Evolutionary conservation across 139 green algal genomes (phyloP).

Genomic region (Chlorella sorokiniana): DNA sequence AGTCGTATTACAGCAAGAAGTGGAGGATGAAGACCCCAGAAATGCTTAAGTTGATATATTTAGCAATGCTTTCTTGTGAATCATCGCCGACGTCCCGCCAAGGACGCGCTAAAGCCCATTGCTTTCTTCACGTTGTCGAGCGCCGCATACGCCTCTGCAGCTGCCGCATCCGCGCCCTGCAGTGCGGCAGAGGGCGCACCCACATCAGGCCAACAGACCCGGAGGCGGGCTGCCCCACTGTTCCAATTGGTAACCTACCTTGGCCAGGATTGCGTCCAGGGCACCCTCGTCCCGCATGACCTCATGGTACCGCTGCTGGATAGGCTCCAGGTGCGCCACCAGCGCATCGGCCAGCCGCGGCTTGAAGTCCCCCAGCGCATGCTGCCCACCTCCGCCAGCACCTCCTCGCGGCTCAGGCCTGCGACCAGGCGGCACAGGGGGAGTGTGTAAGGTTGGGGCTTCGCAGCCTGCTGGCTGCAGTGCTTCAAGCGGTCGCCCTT

Average conservation of each 20-base stretch:
- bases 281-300: constrained; percentile 46
- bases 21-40: neutral
- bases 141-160: constrained; percentile 30
- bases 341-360: constrained; percentile 91
- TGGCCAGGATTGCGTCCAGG: constrained; percentile 54
- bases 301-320: constrained; percentile 74
- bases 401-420: constrained; percentile 49
- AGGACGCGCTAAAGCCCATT: constrained; percentile 41
- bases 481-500: no score
- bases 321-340: constrained; percentile 87
- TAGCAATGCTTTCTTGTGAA: no score
- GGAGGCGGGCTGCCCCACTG: no score
- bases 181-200: neutral
- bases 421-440: no score
- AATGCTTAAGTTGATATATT: no score
- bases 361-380: constrained; percentile 97
- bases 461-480: neutral
- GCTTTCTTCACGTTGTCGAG: constrained; percentile 46
- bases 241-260: no score
- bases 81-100: neutral
- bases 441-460: neutral
- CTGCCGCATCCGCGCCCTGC: constrained; percentile 33
- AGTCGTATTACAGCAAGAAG: neutral
- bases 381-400: constrained; percentile 62
- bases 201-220: no score